Base-by-base conservation (phyloP, 2,329 filamentous ascomycete species). In the Colletotrichum sp. region DNA sequence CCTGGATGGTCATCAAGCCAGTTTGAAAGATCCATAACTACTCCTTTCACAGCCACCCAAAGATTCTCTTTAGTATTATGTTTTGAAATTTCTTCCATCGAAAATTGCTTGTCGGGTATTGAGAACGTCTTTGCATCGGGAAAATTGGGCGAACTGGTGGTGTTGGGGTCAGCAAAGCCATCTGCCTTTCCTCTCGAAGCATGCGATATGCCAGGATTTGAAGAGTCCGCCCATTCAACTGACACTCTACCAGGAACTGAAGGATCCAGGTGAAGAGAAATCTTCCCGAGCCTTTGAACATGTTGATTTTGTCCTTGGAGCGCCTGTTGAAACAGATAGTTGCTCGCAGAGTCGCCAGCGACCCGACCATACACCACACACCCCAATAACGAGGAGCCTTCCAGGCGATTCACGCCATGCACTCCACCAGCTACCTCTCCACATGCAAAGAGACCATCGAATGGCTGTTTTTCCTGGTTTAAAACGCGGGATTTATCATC, bases 291-390 rank as follows among this genome's bases (percentile, higher is more conserved):
- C 91, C 97, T 96, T 82, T 94, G 92, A 67, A 94, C 90, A 69
- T 95, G 95, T 12, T 92, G 88, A 30, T 91, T 87, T 59, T 90
- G 88, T 77, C 91, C 91, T 80, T 91, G 90, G 77, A 99, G 93
- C 7, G 96, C 93, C 84, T 98, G 91, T 88, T 98, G 95, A 95
- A 99, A 98, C 81, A 99, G 93, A 88, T 96, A 98, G 89, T 96
- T 97, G 89, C 94, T 96, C 79, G 97, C 96, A 44, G 95, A 95
- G 85, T 98, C 96, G 89, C 97, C 97, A 69, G 97, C 97, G 75
- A 99, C 97, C 88, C 97, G 96, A 77, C 97, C 97, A 88, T 99
- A 99, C 82, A 99, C 97, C 79, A 99, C 97, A 84, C 97, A 99
- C 83, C 96, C 97, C 60, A 99, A 93, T 49, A 99, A 92, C 16